Percentiles rank a stretch among this genome's conserved stretches.
Evolutionary conservation across 805 yeast genomes (phyloP).

Genomic region (Metschnikowia drakensbergensis): DNA sequence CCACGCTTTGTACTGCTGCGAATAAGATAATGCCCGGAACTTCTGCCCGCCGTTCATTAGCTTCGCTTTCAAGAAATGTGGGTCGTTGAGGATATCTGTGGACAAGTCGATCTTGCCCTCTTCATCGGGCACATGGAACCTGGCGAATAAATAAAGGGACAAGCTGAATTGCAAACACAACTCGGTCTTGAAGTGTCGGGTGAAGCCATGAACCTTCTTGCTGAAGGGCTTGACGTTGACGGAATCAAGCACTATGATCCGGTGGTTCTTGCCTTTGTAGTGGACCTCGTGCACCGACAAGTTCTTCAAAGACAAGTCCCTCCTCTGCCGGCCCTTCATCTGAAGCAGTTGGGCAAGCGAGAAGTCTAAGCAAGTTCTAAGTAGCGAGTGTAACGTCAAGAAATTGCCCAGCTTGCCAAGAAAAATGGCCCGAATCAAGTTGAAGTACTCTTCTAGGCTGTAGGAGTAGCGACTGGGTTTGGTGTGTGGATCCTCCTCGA

Average conservation of each 20-base stretch:
- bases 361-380: slow-evolving; percentile 27
- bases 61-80: slow-evolving; percentile 16
- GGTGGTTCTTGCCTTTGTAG: background rate
- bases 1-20: slow-evolving; percentile 27
- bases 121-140: slow-evolving; percentile 29
- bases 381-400: slow-evolving; percentile 19
- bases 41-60: slow-evolving; percentile 26
- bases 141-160: slow-evolving; percentile 25
- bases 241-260: slow-evolving; percentile 1
- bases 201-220: background rate
- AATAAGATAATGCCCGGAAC: slow-evolving; percentile 21
- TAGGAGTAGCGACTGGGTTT: background rate
- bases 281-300: slow-evolving; percentile 5
- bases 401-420: background rate
- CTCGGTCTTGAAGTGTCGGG: slow-evolving; percentile 14
- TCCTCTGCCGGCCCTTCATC: slow-evolving; percentile 22
- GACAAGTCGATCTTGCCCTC: slow-evolving; percentile 20
- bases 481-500: background rate
- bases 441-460: slow-evolving; percentile 1
- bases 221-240: background rate
- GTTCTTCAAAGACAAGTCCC: slow-evolving; percentile 24
- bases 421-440: background rate
- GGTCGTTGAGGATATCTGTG: slow-evolving; percentile 6
- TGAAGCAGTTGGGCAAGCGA: slow-evolving; percentile 20
- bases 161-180: slow-evolving; percentile 27